Percentiles rank a stretch among this genome's conserved stretches.
Conservation (phyloP, 805 yeast genomes). For the Myxozyma nipponensis region DNA sequence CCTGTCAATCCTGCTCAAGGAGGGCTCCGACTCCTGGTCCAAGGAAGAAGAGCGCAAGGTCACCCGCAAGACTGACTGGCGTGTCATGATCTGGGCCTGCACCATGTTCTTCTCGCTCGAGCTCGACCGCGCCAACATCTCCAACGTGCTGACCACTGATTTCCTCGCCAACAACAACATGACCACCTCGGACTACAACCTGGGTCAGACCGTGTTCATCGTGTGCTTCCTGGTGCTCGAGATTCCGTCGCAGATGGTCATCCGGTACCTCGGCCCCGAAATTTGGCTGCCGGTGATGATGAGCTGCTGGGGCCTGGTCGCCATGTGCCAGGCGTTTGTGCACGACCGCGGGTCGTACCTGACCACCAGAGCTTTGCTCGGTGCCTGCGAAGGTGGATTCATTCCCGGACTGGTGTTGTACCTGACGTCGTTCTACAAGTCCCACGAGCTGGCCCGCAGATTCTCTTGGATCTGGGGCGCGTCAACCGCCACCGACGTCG, state of each 20-base stretch:
- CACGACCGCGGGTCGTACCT: conserved; percentile 39
- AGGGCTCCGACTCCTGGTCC: conserved; percentile 43
- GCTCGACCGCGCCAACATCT: conserved; percentile 53
- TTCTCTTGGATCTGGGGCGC: conserved; percentile 60
- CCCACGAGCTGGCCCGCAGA: conserved; percentile 54
- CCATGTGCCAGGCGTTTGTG: conserved; percentile 49
- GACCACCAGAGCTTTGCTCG: conserved; percentile 50
- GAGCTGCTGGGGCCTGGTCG: conserved; percentile 58
- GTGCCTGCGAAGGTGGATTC: conserved; percentile 62
- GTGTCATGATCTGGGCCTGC: conserved; percentile 53
- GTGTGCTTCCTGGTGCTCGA: conserved; percentile 43
- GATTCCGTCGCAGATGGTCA: conserved; percentile 43
- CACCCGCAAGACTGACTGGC: conserved; percentile 50
- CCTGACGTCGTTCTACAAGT: conserved; percentile 63
- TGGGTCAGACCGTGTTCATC: conserved; percentile 56
- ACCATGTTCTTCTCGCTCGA: conserved; percentile 55
- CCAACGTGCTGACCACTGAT: conserved; percentile 54
- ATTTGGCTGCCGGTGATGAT: conserved; percentile 50
- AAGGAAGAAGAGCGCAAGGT: conserved; percentile 48
- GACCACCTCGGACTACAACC: conserved; percentile 55
- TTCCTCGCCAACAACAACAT: conserved; percentile 48
- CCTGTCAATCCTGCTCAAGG: conserved; percentile 14
- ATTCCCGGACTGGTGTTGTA: conserved; percentile 62
- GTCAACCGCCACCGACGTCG: conserved; percentile 46
- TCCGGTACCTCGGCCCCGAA: conserved; percentile 60